These are phyloP conservation scores for Penicillium italicum DNA, from an alignment of 2,329 filamentous ascomycete species.

Conservation along the genomic window DNA sequence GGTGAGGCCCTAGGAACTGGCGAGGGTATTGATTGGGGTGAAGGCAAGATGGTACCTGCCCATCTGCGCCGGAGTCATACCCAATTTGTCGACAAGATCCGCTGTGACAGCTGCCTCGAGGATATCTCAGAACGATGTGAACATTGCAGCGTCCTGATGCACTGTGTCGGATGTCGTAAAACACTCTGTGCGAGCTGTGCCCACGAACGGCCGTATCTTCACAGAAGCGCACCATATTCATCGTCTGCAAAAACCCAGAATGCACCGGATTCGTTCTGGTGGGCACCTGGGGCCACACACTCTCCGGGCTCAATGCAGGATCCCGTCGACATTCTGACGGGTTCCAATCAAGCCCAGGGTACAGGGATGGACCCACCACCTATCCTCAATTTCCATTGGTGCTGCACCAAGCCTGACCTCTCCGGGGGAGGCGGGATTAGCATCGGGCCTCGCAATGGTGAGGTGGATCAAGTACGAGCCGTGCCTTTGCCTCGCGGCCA, in stretches of 20 bases:
- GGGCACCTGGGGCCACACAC: slow-evolving; percentile 54
- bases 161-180: slow-evolving; percentile 59
- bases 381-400: slow-evolving; percentile 59
- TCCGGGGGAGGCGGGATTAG: slow-evolving; percentile 59
- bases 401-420: slow-evolving; percentile 58
- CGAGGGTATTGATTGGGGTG: slow-evolving; percentile 42
- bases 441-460: slow-evolving; percentile 52
- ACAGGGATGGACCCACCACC: slow-evolving; percentile 33
- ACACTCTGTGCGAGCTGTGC: slow-evolving; percentile 59
- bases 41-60: slow-evolving; percentile 53
- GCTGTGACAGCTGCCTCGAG: slow-evolving; percentile 54
- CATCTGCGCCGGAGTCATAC: slow-evolving; percentile 54
- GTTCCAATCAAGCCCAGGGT: slow-evolving; percentile 22
- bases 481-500: slow-evolving; percentile 54
- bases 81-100: slow-evolving; percentile 52
- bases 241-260: slow-evolving; percentile 9
- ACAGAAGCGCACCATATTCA: slow-evolving; percentile 12
- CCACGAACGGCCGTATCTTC: slow-evolving; percentile 52
- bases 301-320: slow-evolving; percentile 60
- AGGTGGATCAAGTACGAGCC: slow-evolving; percentile 55
- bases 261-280: slow-evolving; percentile 51
- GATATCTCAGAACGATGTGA: slow-evolving; percentile 56
- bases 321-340: slow-evolving; percentile 23
- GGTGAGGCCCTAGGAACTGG: slow-evolving; percentile 55
- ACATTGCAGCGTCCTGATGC: slow-evolving; percentile 60